phyloP scores from a whole-genome alignment of 345 rosid species.

The Gossypium stocksii region DNA sequence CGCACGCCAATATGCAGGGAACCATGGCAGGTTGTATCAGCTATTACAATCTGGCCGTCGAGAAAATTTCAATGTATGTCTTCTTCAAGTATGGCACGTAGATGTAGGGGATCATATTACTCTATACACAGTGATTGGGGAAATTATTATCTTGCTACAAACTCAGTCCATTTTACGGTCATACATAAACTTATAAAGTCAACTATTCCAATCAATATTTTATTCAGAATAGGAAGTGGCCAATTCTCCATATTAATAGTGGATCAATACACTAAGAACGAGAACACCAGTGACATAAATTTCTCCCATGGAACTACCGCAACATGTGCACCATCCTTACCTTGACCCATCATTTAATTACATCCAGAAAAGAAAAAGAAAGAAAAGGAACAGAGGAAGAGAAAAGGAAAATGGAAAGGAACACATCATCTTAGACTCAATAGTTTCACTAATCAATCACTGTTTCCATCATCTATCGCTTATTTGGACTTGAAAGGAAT shows the following conservation, averaged over 20 bases:
- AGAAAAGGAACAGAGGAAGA: background rate
- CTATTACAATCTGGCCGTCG: background rate
- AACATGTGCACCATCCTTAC: background rate
- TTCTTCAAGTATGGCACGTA: background rate
- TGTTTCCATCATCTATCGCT: background rate
- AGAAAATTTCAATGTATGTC: background rate
- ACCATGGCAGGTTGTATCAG: conserved; percentile 10
- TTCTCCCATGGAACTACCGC: background rate
- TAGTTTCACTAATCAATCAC: background rate
- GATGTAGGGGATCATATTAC: background rate
- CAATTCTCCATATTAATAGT: background rate
- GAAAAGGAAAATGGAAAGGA: too few relatives aligned
- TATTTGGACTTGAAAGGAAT: conserved; percentile 32
- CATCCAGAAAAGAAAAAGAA: background rate
- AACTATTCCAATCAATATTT: background rate
- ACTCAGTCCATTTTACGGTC: too few relatives aligned
- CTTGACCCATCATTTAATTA: background rate
- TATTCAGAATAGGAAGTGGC: background rate
- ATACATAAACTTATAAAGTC: background rate
- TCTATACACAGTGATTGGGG: background rate
- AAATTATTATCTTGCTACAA: background rate
- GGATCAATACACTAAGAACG: background rate
- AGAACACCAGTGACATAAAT: background rate
- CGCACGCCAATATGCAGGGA: too few relatives aligned
- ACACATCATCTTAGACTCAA: background rate